phyloP scores from a whole-genome alignment of 2,329 filamentous ascomycete species.

The Graphilbum ipis-grandicollis region DNA sequence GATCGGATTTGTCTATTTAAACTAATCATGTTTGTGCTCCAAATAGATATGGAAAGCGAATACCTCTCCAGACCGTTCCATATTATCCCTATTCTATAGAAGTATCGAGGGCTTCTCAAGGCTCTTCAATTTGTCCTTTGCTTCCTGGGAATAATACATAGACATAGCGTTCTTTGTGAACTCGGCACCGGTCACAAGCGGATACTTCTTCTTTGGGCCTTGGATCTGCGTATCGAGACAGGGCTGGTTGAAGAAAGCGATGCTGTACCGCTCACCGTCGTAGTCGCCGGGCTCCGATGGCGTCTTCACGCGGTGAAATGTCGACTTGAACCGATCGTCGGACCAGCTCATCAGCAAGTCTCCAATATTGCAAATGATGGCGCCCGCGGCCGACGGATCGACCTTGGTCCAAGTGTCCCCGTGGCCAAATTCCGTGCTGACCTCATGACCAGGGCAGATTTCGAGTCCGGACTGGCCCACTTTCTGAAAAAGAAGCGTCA shows the following conservation, averaged over 20 bases:
- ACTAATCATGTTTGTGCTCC: too few species aligned
- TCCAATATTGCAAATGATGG: conserved; percentile 26
- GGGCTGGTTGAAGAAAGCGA: conserved; percentile 43
- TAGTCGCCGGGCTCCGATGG: conserved; percentile 19
- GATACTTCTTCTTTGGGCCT: conserved; percentile 37
- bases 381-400: conserved; percentile 22
- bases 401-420: conserved; percentile 40
- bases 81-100: too few species aligned
- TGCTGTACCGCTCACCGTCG: conserved; percentile 36
- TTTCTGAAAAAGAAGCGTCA: conserved; percentile 41
- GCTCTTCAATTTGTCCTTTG: conserved; percentile 11
- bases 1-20: too few species aligned
- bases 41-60: too few species aligned
- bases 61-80: too few species aligned
- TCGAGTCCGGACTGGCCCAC: conserved; percentile 36
- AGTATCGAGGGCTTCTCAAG: conserved; percentile 1
- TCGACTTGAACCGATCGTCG: neutral
- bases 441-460: conserved; percentile 39
- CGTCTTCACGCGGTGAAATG: neutral
- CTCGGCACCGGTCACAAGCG: conserved; percentile 33
- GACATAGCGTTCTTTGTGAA: conserved; percentile 36
- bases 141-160: conserved; percentile 20
- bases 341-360: neutral
- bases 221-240: conserved; percentile 33
- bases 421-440: conserved; percentile 32